A percentile compares a stretch with the other conserved stretches of the same genome.
Conservation (phyloP, 306 rosid species). For the Malus sylvestris region DNA sequence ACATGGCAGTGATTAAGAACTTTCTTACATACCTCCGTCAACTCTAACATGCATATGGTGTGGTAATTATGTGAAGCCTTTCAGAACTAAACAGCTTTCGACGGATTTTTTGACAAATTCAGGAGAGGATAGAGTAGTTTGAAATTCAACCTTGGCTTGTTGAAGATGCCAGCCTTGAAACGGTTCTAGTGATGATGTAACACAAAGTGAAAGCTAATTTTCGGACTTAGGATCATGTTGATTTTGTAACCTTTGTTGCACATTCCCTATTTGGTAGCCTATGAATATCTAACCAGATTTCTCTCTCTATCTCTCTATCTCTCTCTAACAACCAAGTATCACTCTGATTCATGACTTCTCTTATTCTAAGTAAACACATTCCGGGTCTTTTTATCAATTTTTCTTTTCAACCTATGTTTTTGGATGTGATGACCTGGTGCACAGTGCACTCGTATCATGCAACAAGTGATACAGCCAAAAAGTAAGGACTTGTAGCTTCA, state of each 20-base stretch:
- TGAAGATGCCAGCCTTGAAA: conserved; percentile 3
- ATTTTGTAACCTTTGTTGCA: conserved; percentile 17
- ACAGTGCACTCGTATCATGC: not conserved
- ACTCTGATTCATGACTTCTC: not conserved
- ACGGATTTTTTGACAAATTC: conserved; percentile 19
- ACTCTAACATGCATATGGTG: conserved; percentile 39
- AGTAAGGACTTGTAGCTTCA: not conserved
- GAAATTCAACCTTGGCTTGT: conserved; percentile 19
- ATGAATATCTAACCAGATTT: conserved; percentile 22
- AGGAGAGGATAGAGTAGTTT: conserved; percentile 17
- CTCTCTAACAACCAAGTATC: not conserved
- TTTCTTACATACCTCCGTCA: conserved; percentile 28
- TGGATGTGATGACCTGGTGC: not conserved
- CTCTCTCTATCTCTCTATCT: not conserved
- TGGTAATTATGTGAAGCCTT: conserved; percentile 25
- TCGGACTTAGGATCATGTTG: conserved; percentile 2
- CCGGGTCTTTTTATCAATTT: not conserved
- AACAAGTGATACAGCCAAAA: not conserved
- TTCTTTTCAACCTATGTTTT: not conserved
- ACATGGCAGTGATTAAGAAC: conserved; percentile 51
- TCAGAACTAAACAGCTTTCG: conserved; percentile 17
- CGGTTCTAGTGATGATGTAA: conserved; percentile 20
- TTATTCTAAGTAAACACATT: not conserved
- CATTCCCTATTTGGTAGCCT: conserved; percentile 20
- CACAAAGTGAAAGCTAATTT: conserved; percentile 5